Evolutionary conservation across 371 early-diverging fungal genomes (phyloP).

Genomic region (Apophysomyces trapeziformis): DNA sequence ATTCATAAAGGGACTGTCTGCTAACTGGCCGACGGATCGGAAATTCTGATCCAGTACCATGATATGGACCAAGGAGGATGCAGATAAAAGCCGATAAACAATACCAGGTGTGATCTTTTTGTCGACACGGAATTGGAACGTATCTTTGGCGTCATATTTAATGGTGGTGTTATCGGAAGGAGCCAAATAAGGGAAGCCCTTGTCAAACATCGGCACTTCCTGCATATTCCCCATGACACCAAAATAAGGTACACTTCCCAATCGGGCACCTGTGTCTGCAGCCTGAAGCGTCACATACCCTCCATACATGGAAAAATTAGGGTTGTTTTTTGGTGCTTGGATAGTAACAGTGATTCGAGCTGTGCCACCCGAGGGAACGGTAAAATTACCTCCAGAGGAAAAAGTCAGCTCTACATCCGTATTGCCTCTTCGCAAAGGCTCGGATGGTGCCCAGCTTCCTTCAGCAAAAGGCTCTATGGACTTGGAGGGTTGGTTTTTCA

Average conservation of each 20-base stretch:
- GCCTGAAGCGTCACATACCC: constrained; percentile 34
- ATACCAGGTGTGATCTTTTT: constrained; percentile 17
- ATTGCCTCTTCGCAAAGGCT: constrained; percentile 26
- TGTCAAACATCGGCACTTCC: constrained; percentile 46
- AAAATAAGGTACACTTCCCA: constrained; percentile 59
- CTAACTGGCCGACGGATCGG: constrained; percentile 18
- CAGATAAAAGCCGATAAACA: constrained; percentile 26
- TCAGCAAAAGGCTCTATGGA: constrained; percentile 34
- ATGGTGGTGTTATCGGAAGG: constrained; percentile 9
- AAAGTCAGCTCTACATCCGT: constrained; percentile 42
- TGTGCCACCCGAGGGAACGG: constrained; percentile 41
- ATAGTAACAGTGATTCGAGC: constrained; percentile 41
- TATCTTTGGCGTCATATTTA: constrained; percentile 17
- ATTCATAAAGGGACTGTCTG: constrained; percentile 22
- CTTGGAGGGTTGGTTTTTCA: constrained; percentile 14
- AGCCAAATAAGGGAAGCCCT: constrained; percentile 37
- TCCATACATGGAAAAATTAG: constrained; percentile 48
- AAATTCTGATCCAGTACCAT: constrained; percentile 15
- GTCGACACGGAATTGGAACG: constrained; percentile 19
- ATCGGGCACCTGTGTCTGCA: constrained; percentile 13
- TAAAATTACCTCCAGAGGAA: constrained; percentile 24
- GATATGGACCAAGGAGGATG: constrained; percentile 15
- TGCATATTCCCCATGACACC: constrained; percentile 57
- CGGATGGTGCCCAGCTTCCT: constrained; percentile 14
- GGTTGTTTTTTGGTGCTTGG: constrained; percentile 16